These are phyloP conservation scores for Ustilago loliicola DNA, from an alignment of 1,284 basidiomycete genomes.

Conservation along the genomic window DNA sequence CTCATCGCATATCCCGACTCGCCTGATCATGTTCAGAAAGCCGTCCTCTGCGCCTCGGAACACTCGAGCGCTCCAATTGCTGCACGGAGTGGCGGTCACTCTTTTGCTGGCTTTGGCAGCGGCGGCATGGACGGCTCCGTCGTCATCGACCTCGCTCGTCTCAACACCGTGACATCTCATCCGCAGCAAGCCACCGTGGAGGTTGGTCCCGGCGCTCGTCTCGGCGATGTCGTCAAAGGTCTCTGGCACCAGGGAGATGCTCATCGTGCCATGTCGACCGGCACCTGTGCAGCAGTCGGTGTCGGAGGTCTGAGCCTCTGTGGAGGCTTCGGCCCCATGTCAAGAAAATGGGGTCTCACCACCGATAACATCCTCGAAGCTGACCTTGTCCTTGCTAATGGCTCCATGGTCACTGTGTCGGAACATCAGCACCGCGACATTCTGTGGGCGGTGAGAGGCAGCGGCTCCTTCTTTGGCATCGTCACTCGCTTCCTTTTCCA, in stretches of 20 bases:
- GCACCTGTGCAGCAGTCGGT: conserved; percentile 70
- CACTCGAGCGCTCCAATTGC: conserved; percentile 53
- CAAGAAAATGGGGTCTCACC: conserved; percentile 68
- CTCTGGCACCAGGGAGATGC: conserved; percentile 58
- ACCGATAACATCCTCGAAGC: conserved; percentile 66
- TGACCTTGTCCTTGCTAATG: conserved; percentile 70
- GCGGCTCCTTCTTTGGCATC: conserved; percentile 69
- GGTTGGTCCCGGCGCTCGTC: conserved; percentile 65
- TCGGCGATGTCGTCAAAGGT: conserved; percentile 70
- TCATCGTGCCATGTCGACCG: conserved; percentile 66
- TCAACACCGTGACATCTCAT: conserved; percentile 58
- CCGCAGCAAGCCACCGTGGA: conserved; percentile 45
- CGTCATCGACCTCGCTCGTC: conserved; percentile 60
- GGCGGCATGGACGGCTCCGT: conserved; percentile 66
- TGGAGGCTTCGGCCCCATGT: conserved; percentile 67
- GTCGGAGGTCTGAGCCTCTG: conserved; percentile 68
- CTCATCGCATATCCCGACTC: conserved; percentile 64
- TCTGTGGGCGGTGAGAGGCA: conserved; percentile 68
- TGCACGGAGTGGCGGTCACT: conserved; percentile 70
- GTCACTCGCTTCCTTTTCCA: conserved; percentile 64
- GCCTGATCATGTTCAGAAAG: conserved; percentile 53
- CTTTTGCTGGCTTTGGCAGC: conserved; percentile 66
- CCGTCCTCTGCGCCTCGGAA: conserved; percentile 46
- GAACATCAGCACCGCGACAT: conserved; percentile 44
- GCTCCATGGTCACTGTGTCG: conserved; percentile 56